Evolutionary conservation across 1,139 yeast genomes (phyloP).

Genomic region (Yamadazyma oceani): DNA sequence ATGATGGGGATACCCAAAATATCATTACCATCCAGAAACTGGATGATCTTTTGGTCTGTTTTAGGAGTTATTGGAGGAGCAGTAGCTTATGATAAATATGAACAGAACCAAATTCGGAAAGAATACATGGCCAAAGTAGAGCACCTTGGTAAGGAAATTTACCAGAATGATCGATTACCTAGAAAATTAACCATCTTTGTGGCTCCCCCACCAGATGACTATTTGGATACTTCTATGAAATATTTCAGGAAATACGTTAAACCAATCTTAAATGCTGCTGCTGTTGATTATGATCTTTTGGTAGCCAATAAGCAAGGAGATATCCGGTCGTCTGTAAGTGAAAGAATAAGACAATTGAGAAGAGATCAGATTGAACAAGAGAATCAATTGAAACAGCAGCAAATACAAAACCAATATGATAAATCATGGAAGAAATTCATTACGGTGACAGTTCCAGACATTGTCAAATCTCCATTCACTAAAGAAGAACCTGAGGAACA

Average conservation of each 20-base stretch:
- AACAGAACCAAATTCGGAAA: conserved; percentile 65
- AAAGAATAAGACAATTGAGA: conserved; percentile 72
- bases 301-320: conserved; percentile 86
- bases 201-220: conserved; percentile 97
- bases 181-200: conserved; percentile 79
- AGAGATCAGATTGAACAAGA: conserved; percentile 27
- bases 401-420: conserved; percentile 5
- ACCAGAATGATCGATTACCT: conserved; percentile 49
- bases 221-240: conserved; percentile 69
- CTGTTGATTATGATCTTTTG: conserved; percentile 78
- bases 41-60: conserved; percentile 87
- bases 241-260: conserved; percentile 80
- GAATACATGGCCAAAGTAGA: conserved; percentile 67
- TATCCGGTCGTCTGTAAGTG: conserved; percentile 78
- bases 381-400: conserved; percentile 5
- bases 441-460: conserved; percentile 12
- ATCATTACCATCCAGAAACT: conserved; percentile 84
- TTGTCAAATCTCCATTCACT: conserved; percentile 13
- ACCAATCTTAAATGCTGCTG: conserved; percentile 84
- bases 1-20: conserved; percentile 84
- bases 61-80: conserved; percentile 69
- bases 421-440: conserved; percentile 19
- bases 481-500: conserved; percentile 22
- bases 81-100: conserved; percentile 71
- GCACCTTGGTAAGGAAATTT: conserved; percentile 40